Percentiles rank a stretch among this genome's conserved stretches.
Evolutionary conservation across 2,329 filamentous ascomycete genomes (phyloP).

Genomic region (Neofusicoccum parvum): DNA sequence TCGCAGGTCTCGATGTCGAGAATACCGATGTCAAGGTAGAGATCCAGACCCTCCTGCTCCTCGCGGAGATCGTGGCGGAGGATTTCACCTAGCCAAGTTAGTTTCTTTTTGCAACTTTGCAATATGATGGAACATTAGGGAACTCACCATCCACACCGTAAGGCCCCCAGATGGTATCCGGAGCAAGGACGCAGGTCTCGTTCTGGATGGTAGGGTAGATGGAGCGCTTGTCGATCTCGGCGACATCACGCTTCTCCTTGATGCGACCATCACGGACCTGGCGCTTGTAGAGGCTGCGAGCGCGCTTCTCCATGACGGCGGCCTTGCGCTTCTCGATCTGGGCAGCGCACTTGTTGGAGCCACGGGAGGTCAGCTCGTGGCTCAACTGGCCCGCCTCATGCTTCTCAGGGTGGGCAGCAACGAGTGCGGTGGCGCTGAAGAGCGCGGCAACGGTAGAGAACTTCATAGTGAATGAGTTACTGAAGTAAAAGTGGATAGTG

Average conservation of each 20-base stretch:
- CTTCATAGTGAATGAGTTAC: neutral
- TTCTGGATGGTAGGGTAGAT: slow-evolving; percentile 25
- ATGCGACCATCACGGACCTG: slow-evolving; percentile 1
- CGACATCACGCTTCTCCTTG: neutral
- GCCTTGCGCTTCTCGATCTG: neutral
- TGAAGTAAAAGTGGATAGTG: neutral
- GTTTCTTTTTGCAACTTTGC: too few relatives aligned
- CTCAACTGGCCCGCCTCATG: neutral
- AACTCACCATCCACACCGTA: slow-evolving; percentile 51
- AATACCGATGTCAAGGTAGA: slow-evolving; percentile 56
- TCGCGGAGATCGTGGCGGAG: slow-evolving; percentile 53
- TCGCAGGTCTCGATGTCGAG: slow-evolving; percentile 58
- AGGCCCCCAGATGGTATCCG: slow-evolving; percentile 31
- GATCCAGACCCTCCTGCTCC: slow-evolving; percentile 49
- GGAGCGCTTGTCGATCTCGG: slow-evolving; percentile 1
- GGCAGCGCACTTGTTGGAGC: slow-evolving; percentile 7
- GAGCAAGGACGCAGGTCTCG: slow-evolving; percentile 36
- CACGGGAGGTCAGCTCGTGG: neutral
- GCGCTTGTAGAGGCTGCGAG: slow-evolving; percentile 7
- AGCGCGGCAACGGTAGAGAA: neutral
- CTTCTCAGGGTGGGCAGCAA: slow-evolving; percentile 12
- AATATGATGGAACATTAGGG: too few relatives aligned
- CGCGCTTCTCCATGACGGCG: neutral
- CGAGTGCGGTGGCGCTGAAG: slow-evolving; percentile 1
- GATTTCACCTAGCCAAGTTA: slow-evolving; percentile 44